phyloP scores from a whole-genome alignment of 2,329 filamentous ascomycete species.

The Tetracladium maxilliforme region DNA sequence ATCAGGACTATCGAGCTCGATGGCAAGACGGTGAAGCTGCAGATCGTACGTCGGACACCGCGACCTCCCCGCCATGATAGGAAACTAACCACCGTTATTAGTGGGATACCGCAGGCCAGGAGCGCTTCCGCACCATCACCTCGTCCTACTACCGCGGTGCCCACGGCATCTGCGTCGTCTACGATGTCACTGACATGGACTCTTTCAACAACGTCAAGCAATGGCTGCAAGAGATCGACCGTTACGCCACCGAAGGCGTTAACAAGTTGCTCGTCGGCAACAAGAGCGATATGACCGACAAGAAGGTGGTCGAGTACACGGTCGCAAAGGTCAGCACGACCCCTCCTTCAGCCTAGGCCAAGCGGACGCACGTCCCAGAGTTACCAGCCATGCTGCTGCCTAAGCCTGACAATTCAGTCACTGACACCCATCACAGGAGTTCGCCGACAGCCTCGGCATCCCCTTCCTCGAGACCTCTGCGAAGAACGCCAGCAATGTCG shows the following conservation, averaged over 20 bases:
- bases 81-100: no score
- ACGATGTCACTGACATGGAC: conserved; percentile 99
- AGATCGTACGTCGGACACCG: no score
- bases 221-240: conserved; percentile 99
- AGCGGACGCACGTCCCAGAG: conserved; percentile 8
- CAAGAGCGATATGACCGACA: conserved; percentile 99
- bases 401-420: conserved; percentile 5
- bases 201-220: conserved; percentile 99
- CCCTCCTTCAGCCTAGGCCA: conserved; percentile 2
- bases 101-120: conserved; percentile 98
- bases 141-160: conserved; percentile 97
- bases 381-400: conserved; percentile 1
- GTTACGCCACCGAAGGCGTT: conserved; percentile 95
- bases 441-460: conserved; percentile 95
- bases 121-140: conserved; percentile 96
- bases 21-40: conserved; percentile 95
- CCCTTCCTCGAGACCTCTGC: conserved; percentile 99
- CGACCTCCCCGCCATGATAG: no score
- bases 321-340: conserved; percentile 89
- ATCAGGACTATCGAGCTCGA: conserved; percentile 98
- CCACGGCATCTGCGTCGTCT: conserved; percentile 95
- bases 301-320: conserved; percentile 99
- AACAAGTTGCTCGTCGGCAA: conserved; percentile 99
- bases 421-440: conserved; percentile 53
- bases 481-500: conserved; percentile 99